A percentile compares a stretch with the other conserved stretches of the same genome.
Conservation (phyloP, 805 yeast genomes). For the Sungouiella thailandica region DNA sequence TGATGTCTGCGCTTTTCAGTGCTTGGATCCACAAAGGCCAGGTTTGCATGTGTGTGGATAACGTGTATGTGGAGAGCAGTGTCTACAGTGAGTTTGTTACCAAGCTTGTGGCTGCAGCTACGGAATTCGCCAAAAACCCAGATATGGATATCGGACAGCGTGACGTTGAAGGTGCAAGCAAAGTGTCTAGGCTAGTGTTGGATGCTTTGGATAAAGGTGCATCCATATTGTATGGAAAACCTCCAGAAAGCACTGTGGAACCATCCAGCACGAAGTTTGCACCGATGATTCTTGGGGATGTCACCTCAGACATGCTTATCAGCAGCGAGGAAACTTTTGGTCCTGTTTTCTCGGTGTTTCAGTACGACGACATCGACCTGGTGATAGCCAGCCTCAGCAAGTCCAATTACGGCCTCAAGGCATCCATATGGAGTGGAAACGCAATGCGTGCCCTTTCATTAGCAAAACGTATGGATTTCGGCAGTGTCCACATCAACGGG, state of each 20-base stretch:
- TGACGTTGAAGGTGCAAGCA: conserved; percentile 17
- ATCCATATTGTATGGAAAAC: conserved; percentile 19
- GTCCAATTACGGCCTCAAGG: conserved; percentile 33
- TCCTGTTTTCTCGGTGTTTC: conserved; percentile 32
- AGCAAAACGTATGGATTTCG: conserved; percentile 33
- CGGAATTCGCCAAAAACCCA: conserved; percentile 10
- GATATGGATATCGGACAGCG: conserved; percentile 27
- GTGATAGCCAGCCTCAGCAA: conserved; percentile 5
- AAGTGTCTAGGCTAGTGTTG: conserved; percentile 21
- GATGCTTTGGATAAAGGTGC: conserved; percentile 40
- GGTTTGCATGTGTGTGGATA: conserved; percentile 44
- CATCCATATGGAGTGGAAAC: conserved; percentile 39
- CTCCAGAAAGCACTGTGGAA: neutral
- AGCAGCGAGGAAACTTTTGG: conserved; percentile 38
- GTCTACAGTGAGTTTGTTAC: conserved; percentile 26
- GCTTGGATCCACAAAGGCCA: conserved; percentile 44
- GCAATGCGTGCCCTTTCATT: conserved; percentile 26
- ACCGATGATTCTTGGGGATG: conserved; percentile 31
- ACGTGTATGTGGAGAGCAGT: conserved; percentile 29
- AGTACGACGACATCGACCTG: conserved; percentile 16
- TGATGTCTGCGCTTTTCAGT: conserved; percentile 23
- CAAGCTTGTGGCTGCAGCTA: conserved; percentile 14
- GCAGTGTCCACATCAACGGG: conserved; percentile 37
- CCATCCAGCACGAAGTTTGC: neutral
- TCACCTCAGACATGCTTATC: conserved; percentile 26